These are phyloP conservation scores for Zygnema circumcarinatum DNA, from an alignment of 139 green algal genomes.

Conservation along the genomic window DNA sequence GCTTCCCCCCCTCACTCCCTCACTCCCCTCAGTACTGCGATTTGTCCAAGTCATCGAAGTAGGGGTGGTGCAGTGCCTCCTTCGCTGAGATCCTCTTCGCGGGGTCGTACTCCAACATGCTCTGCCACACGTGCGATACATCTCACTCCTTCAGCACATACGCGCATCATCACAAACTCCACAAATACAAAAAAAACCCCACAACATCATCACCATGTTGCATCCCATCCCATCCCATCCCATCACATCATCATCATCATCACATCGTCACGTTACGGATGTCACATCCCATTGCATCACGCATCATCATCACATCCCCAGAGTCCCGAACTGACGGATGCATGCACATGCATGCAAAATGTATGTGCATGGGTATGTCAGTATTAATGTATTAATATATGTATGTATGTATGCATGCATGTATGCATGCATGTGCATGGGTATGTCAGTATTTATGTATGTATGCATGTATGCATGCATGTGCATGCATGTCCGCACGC, in stretches of 20 bases:
- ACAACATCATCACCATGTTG: too few species aligned
- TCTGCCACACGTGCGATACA: slow-evolving; percentile 27
- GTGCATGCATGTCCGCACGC: not conserved
- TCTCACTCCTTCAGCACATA: not conserved
- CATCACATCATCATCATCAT: not conserved
- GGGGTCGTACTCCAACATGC: slow-evolving; percentile 81
- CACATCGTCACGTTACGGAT: too few species aligned
- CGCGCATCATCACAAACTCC: not conserved
- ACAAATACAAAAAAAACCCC: not conserved
- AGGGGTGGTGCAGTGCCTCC: slow-evolving; percentile 91
- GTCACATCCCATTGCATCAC: too few species aligned
- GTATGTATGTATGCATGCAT: too few species aligned
- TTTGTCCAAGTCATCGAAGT: slow-evolving; percentile 87
- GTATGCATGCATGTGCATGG: too few species aligned
- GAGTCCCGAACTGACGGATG: too few species aligned
- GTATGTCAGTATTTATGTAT: too few species aligned
- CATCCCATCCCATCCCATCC: slow-evolving; percentile 6
- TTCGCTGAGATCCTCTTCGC: slow-evolving; percentile 85
- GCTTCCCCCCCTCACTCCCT: not conserved
- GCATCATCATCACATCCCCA: too few species aligned
- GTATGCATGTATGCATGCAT: too few species aligned
- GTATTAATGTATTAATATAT: too few species aligned
- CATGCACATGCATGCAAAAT: too few species aligned
- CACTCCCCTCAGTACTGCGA: slow-evolving; percentile 39
- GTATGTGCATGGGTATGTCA: too few species aligned